A percentile compares a stretch with the other conserved stretches of the same genome.
Conservation (phyloP, 139 green algal species). For the Chlorella sorokiniana region DNA sequence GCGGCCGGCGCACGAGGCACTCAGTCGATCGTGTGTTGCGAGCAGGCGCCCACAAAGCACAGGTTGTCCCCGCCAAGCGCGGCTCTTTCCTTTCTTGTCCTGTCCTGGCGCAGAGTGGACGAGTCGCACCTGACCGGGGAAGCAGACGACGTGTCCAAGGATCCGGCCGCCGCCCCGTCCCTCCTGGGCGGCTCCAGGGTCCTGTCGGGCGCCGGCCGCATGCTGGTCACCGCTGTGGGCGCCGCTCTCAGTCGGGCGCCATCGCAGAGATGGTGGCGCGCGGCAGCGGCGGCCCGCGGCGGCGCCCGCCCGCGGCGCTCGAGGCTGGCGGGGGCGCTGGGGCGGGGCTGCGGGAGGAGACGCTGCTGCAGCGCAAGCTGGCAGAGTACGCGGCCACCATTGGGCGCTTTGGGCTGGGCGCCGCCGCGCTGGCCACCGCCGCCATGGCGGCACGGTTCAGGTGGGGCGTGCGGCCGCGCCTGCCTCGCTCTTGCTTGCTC, state of each 20-base stretch:
- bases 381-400: conserved; percentile 73
- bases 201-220: conserved; percentile 72
- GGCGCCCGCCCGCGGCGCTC: neutral
- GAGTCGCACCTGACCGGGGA: conserved; percentile 85
- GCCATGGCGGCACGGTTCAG: conserved; percentile 48
- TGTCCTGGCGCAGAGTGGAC: conserved; percentile 60
- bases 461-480: no score
- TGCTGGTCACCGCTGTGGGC: conserved; percentile 83
- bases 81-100: neutral
- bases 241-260: conserved; percentile 53
- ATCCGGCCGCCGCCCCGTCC: conserved; percentile 24
- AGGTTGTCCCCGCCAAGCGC: no score
- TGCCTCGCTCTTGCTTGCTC: no score
- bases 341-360: conserved; percentile 61
- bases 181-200: conserved; percentile 72
- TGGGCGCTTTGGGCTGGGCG: conserved; percentile 71
- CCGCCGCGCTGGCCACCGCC: conserved; percentile 45
- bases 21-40: no score
- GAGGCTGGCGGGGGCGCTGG: neutral
- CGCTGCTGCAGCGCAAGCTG: conserved; percentile 78
- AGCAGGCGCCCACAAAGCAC: no score
- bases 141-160: conserved; percentile 70
- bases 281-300: neutral
- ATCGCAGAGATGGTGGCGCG: conserved; percentile 31
- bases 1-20: no score